Conservation (phyloP, 208 protist species). For the Leishmania braziliensis region DNA sequence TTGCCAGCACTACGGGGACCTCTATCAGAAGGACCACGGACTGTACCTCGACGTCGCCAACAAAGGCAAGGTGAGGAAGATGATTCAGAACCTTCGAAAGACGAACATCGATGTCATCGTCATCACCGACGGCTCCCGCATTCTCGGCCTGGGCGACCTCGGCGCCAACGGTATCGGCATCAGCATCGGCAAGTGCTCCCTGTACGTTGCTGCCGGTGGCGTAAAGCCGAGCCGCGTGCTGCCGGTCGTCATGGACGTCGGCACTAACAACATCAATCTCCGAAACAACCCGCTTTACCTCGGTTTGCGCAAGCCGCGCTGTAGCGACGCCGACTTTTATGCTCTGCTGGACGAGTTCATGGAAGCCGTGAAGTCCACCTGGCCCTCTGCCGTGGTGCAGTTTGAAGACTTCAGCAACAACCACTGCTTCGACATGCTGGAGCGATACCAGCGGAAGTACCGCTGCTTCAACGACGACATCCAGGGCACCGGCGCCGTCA, state of each 20-base stretch:
- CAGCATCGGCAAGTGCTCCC: slow-evolving; percentile 93
- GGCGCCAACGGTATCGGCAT: slow-evolving; percentile 96
- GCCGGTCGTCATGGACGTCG: slow-evolving; percentile 91
- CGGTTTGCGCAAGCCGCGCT: slow-evolving; percentile 64
- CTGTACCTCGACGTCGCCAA: slow-evolving; percentile 87
- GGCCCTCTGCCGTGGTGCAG: slow-evolving; percentile 89
- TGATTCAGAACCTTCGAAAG: slow-evolving; percentile 83
- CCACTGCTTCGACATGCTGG: slow-evolving; percentile 94
- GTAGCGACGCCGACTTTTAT: slow-evolving; percentile 81
- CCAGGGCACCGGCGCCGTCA: slow-evolving; percentile 96
- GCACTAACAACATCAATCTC: slow-evolving; percentile 88
- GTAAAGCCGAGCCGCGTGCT: slow-evolving; percentile 82
- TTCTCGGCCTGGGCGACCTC: slow-evolving; percentile 95
- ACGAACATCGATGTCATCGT: slow-evolving; percentile 92
- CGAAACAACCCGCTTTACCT: slow-evolving; percentile 87
- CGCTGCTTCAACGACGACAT: slow-evolving; percentile 99
- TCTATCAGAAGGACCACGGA: slow-evolving; percentile 78
- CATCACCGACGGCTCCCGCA: slow-evolving; percentile 95
- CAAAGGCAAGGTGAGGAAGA: slow-evolving; percentile 73
- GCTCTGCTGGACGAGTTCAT: slow-evolving; percentile 93
- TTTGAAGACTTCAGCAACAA: slow-evolving; percentile 97
- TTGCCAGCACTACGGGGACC: slow-evolving; percentile 86
- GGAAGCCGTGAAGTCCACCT: slow-evolving; percentile 75
- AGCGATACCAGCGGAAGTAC: slow-evolving; percentile 90
- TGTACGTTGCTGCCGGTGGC: slow-evolving; percentile 93